Evolutionary conservation across 1,284 basidiomycete species (phyloP).

Genomic region (Melampsora larici-populina): DNA sequence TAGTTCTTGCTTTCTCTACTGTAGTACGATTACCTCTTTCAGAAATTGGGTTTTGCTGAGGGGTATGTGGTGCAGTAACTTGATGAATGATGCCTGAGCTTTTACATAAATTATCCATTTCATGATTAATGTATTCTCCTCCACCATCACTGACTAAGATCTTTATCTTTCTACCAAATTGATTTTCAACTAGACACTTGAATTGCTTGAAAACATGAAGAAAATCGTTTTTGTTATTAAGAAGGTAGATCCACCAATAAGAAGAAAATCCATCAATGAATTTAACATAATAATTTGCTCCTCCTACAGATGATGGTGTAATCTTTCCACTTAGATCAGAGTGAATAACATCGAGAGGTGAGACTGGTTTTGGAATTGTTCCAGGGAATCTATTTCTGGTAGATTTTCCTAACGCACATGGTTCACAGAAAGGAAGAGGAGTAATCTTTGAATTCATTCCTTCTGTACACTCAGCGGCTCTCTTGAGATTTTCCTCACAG

Average conservation of each 20-base stretch:
- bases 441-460: background rate
- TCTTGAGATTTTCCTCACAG: background rate
- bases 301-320: background rate
- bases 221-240: background rate
- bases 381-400: background rate
- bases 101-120: background rate
- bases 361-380: background rate
- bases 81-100: background rate
- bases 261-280: background rate
- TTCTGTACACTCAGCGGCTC: background rate
- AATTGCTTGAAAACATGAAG: background rate
- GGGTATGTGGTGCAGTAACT: background rate
- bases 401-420: background rate
- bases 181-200: background rate
- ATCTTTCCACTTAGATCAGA: conserved; percentile 1
- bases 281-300: background rate
- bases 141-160: too few relatives aligned
- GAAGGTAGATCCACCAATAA: background rate
- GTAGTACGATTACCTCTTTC: conserved; percentile 2
- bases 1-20: too few relatives aligned
- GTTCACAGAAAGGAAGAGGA: background rate
- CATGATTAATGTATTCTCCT: too few relatives aligned
- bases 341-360: too few relatives aligned
- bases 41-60: conserved; percentile 18
- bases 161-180: background rate